These are phyloP conservation scores for Fragaria vesca DNA, from an alignment of 306 rosid species.

Conservation along the genomic window DNA sequence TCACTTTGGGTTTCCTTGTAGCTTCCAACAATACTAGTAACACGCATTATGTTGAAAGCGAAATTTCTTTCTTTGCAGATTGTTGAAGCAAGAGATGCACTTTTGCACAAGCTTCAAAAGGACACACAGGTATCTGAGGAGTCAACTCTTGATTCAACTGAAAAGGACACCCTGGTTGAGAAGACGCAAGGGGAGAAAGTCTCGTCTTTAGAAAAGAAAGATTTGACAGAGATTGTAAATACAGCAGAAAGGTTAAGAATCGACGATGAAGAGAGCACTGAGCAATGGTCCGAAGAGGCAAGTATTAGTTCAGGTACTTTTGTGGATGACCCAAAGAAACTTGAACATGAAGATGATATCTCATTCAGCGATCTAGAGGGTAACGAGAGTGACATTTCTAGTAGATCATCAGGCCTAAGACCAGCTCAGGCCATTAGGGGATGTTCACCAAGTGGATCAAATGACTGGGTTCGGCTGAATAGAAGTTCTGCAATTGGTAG, in stretches of 20 bases:
- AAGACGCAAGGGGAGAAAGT: conserved; percentile 28
- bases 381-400: conserved; percentile 48
- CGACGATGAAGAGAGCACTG: conserved; percentile 38
- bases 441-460: conserved; percentile 60
- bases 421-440: conserved; percentile 32
- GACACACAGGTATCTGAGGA: conserved; percentile 39
- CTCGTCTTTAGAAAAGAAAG: conserved; percentile 27
- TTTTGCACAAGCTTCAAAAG: conserved; percentile 55
- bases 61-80: conserved; percentile 46
- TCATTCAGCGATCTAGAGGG: conserved; percentile 89
- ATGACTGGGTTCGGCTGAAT: conserved; percentile 79
- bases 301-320: conserved; percentile 42
- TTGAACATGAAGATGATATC: conserved; percentile 55
- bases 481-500: conserved; percentile 36
- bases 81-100: conserved; percentile 63
- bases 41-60: not conserved
- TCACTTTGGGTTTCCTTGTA: not conserved
- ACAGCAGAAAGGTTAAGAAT: conserved; percentile 42
- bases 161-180: conserved; percentile 33
- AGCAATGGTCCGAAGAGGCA: conserved; percentile 48
- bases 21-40: not conserved
- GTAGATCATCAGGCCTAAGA: conserved; percentile 39
- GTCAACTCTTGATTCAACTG: conserved; percentile 22
- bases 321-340: conserved; percentile 35
- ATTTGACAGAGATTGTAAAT: conserved; percentile 31